Evolutionary conservation across 768 basidiomycete species (phyloP).

Genomic region (Dacryopinax spathularia): DNA sequence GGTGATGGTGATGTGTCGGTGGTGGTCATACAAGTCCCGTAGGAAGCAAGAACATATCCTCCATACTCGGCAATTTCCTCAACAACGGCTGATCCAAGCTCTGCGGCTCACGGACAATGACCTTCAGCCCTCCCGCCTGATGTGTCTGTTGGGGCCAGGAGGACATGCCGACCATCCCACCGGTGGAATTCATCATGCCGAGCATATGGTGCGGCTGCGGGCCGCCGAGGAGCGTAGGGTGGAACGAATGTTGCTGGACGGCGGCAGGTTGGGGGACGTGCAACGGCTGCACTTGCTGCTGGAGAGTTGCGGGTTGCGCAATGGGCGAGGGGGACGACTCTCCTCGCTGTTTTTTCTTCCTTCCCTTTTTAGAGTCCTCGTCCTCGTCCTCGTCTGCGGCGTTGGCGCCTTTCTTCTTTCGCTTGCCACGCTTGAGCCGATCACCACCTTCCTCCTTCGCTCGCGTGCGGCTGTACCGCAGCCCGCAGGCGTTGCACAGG

Average conservation of each 20-base stretch:
- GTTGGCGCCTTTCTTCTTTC: constrained; percentile 11
- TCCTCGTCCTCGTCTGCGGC: constrained; percentile 43
- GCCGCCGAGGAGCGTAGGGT: neutral
- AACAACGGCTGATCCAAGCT: neutral
- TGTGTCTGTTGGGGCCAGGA: constrained; percentile 2
- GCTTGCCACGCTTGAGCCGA: constrained; percentile 13
- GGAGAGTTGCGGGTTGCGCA: neutral
- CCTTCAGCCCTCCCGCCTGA: constrained; percentile 3
- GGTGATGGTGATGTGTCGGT: no score
- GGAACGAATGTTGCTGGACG: neutral
- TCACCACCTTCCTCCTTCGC: constrained; percentile 66
- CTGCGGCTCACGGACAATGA: neutral
- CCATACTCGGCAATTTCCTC: neutral
- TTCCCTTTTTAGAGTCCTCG: constrained; percentile 21
- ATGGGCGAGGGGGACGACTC: neutral
- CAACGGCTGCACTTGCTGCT: constrained; percentile 2
- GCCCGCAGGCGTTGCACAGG: constrained; percentile 83
- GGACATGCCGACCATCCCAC: neutral
- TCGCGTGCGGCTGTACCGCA: constrained; percentile 72
- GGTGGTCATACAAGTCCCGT: neutral
- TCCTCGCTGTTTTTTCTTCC: constrained; percentile 16
- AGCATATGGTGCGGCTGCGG: neutral
- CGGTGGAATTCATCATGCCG: neutral
- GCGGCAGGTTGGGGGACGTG: neutral
- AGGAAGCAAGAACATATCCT: neutral